A percentile compares a stretch with the other conserved stretches of the same genome.
These are phyloP conservation scores for Talaromyces sp. DNA, from an alignment of 2,329 filamentous ascomycete genomes.

Conservation along the genomic window DNA sequence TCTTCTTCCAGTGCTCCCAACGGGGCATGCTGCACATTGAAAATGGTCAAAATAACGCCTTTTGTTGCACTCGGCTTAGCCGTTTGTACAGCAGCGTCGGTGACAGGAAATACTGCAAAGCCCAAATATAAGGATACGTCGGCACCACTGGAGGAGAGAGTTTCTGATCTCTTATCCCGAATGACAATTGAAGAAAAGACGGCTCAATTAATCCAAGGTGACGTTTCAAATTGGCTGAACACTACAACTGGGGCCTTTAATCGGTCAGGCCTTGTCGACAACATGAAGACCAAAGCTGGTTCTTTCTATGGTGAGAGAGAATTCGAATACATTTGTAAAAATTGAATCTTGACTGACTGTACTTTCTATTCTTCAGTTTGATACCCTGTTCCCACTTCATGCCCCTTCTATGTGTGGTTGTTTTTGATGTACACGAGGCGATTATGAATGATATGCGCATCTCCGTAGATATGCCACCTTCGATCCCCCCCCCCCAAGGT, in stretches of 20 bases:
- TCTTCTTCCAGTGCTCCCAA: neutral
- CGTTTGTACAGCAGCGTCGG: neutral
- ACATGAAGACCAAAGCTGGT: constrained; percentile 59
- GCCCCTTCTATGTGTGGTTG: too few relatives aligned
- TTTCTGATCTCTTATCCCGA: constrained; percentile 61
- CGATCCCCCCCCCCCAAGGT: too few relatives aligned
- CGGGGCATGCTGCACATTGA: neutral
- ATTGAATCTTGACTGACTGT: neutral
- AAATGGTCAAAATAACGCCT: neutral
- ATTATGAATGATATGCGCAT: too few relatives aligned
- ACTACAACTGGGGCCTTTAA: constrained; percentile 60
- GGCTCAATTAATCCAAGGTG: constrained; percentile 59
- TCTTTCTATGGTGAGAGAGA: constrained; percentile 53
- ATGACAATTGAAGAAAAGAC: constrained; percentile 73
- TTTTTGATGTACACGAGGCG: too few relatives aligned
- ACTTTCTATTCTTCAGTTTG: constrained; percentile 45
- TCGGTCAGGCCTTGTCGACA: constrained; percentile 59
- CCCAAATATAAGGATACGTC: constrained; percentile 57
- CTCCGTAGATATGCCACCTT: too few relatives aligned
- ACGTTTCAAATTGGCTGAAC: constrained; percentile 69
- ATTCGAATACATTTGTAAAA: neutral
- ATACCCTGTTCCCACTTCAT: constrained; percentile 58
- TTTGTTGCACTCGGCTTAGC: neutral
- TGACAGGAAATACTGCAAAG: constrained; percentile 13
- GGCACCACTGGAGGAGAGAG: constrained; percentile 58